Evolutionary conservation across 225 moss, liverwort and hornwort genomes (phyloP).

Genomic region (Bryum argenteum): DNA sequence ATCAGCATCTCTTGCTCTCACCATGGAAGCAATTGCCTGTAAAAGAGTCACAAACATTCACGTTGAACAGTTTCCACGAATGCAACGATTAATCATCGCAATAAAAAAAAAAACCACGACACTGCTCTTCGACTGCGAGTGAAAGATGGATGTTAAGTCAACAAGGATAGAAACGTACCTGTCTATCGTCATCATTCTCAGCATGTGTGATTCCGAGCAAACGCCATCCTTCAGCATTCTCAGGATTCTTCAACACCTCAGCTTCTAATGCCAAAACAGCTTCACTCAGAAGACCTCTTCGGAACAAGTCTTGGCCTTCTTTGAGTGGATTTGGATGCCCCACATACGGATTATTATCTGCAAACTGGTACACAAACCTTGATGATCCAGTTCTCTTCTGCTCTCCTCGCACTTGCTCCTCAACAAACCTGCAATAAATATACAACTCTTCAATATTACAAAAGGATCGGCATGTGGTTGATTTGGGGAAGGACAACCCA

Average conservation of each 20-base stretch:
- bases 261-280: slow-evolving; percentile 97
- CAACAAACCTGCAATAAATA: slow-evolving; percentile 71
- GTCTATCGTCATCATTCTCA: slow-evolving; percentile 96
- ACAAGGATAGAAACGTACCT: slow-evolving; percentile 50
- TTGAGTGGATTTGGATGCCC: slow-evolving; percentile 95
- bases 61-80: not conserved
- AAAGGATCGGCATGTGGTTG: not conserved
- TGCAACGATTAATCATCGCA: not conserved
- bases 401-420: slow-evolving; percentile 76
- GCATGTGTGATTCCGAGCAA: slow-evolving; percentile 95
- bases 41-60: slow-evolving; percentile 25
- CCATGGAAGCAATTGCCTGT: slow-evolving; percentile 98
- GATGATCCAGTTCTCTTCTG: slow-evolving; percentile 57
- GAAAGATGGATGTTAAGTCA: not conserved
- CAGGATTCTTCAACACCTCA: slow-evolving; percentile 88
- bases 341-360: slow-evolving; percentile 96
- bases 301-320: slow-evolving; percentile 98
- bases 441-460: not conserved
- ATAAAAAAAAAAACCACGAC: no score
- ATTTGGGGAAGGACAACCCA: not conserved
- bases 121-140: no score
- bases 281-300: slow-evolving; percentile 95
- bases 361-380: slow-evolving; percentile 81
- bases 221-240: slow-evolving; percentile 92
- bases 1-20: slow-evolving; percentile 92